Evolutionary conservation across 1,284 basidiomycete genomes (phyloP).

Genomic region (Rhodofomes roseus): DNA sequence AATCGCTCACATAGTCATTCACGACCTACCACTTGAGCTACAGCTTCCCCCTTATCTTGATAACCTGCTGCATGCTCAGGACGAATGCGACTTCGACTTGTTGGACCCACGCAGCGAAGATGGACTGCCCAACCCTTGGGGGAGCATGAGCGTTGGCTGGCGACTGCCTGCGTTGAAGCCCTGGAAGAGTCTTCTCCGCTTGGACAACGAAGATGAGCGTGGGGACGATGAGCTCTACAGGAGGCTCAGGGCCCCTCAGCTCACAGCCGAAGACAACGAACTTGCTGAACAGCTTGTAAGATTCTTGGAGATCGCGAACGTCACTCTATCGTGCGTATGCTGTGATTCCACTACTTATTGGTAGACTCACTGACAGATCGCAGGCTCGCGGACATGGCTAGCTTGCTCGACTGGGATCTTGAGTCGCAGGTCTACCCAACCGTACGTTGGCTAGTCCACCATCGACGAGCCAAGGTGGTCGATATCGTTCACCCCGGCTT

Average conservation of each 20-base stretch:
- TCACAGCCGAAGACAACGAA: conserved; percentile 59
- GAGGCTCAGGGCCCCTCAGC: conserved; percentile 54
- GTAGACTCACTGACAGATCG: conserved; percentile 1
- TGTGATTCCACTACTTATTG: neutral
- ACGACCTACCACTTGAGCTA: conserved; percentile 73
- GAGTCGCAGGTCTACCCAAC: conserved; percentile 85
- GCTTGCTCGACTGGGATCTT: conserved; percentile 81
- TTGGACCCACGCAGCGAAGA: conserved; percentile 41
- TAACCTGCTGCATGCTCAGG: conserved; percentile 58
- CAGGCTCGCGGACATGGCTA: conserved; percentile 86
- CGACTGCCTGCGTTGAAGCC: conserved; percentile 74
- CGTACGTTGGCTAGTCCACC: conserved; percentile 87
- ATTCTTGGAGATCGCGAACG: conserved; percentile 64
- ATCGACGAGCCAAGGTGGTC: conserved; percentile 85
- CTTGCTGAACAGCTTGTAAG: conserved; percentile 66
- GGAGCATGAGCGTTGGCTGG: conserved; percentile 70
- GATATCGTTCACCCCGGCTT: conserved; percentile 82
- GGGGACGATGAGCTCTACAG: conserved; percentile 55
- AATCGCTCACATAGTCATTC: conserved; percentile 73
- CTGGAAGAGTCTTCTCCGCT: conserved; percentile 86
- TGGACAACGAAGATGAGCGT: conserved; percentile 62
- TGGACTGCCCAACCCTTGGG: conserved; percentile 48
- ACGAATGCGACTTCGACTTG: conserved; percentile 38
- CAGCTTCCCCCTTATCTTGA: conserved; percentile 80
- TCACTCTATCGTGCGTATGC: conserved; percentile 58